A percentile compares a stretch with the other conserved stretches of the same genome.
These are phyloP conservation scores for Brasilioporus rufonigricans DNA, from an alignment of 768 basidiomycete species.

Conservation along the genomic window DNA sequence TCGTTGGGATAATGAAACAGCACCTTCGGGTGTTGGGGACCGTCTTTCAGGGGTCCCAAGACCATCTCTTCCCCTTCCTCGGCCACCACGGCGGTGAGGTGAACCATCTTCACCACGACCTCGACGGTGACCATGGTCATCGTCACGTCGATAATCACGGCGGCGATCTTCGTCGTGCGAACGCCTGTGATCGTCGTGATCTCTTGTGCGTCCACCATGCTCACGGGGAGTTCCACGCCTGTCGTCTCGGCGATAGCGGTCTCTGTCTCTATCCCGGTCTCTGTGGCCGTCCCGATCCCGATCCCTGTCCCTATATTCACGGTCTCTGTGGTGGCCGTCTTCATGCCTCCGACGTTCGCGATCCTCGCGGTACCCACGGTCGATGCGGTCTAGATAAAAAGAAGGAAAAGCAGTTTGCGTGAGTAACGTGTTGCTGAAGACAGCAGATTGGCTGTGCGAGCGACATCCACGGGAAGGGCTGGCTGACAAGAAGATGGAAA, in stretches of 20 bases:
- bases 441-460: constrained; percentile 42
- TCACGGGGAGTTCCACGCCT: constrained; percentile 48
- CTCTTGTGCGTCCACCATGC: constrained; percentile 44
- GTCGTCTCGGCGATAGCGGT: constrained; percentile 44
- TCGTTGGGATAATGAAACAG: constrained; percentile 77
- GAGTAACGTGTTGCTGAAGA: constrained; percentile 47
- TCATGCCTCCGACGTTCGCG: constrained; percentile 67
- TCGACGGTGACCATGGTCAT: constrained; percentile 33
- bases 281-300: constrained; percentile 35
- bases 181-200: constrained; percentile 45
- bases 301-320: constrained; percentile 50
- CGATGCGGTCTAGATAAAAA: constrained; percentile 44
- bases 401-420: constrained; percentile 45
- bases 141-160: constrained; percentile 44
- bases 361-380: constrained; percentile 62
- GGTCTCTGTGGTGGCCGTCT: constrained; percentile 49
- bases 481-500: constrained; percentile 47
- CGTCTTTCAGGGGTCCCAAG: constrained; percentile 73
- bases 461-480: constrained; percentile 50
- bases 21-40: constrained; percentile 88
- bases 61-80: constrained; percentile 46
- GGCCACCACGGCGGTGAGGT: constrained; percentile 41
- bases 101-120: constrained; percentile 42
- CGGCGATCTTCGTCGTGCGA: constrained; percentile 52
- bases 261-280: constrained; percentile 35